A percentile compares a stretch with the other conserved stretches of the same genome.
These are phyloP conservation scores for Phoma sp. DNA, from an alignment of 2,329 filamentous ascomycete species.

Conservation along the genomic window DNA sequence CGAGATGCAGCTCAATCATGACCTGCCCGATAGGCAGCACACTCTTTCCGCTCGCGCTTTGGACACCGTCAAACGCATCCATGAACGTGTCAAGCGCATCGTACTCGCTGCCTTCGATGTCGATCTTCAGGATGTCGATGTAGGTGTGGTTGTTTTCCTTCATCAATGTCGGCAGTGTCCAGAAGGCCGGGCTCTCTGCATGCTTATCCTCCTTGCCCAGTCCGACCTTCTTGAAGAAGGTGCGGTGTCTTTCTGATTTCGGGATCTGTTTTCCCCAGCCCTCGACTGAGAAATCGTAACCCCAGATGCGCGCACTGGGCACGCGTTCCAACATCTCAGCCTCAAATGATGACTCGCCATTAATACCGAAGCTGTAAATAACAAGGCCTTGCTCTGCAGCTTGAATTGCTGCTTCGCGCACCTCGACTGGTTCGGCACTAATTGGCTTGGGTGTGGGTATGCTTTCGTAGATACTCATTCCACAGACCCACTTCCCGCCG, in stretches of 20 bases:
- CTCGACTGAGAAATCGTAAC: constrained; percentile 42
- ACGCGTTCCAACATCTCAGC: constrained; percentile 44
- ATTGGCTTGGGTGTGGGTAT: constrained; percentile 26
- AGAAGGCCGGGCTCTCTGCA: constrained; percentile 32
- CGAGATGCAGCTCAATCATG: constrained; percentile 44
- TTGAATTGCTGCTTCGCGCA: constrained; percentile 18
- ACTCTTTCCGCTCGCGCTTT: constrained; percentile 24
- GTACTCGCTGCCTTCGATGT: constrained; percentile 44
- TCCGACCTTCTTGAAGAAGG: constrained; percentile 41
- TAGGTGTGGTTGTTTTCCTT: constrained; percentile 42
- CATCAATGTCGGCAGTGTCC: constrained; percentile 39
- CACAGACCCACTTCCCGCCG: constrained; percentile 46
- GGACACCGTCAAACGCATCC: constrained; percentile 33
- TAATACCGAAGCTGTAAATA: constrained; percentile 45
- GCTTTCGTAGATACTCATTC: constrained; percentile 42
- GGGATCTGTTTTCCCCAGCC: constrained; percentile 42
- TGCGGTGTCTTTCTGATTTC: constrained; percentile 25
- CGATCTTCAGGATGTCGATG: constrained; percentile 45
- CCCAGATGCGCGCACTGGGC: constrained; percentile 41
- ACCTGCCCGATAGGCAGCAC: constrained; percentile 43
- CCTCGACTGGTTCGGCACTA: constrained; percentile 17
- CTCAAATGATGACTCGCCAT: constrained; percentile 44
- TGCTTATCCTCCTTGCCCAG: constrained; percentile 37
- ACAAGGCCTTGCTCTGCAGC: constrained; percentile 32
- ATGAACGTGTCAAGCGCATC: constrained; percentile 40